Evolutionary conservation across 2,329 filamentous ascomycete genomes (phyloP).

Genomic region (Penicillium brevicompactum): DNA sequence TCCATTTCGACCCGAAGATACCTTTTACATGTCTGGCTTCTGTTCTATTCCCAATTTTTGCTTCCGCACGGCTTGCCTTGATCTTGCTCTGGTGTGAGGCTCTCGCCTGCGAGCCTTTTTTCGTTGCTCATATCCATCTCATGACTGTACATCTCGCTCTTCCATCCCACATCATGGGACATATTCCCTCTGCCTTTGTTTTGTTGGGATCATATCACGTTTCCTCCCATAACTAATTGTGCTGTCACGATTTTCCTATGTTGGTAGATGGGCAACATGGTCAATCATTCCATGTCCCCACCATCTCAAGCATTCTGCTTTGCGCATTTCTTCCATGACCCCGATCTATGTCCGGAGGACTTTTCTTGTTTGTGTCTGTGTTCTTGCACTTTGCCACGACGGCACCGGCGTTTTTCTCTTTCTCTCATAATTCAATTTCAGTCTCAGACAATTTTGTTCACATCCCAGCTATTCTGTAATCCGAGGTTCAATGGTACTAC

Average conservation of each 20-base stretch:
- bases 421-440: conserved; percentile 19
- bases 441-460: conserved; percentile 16
- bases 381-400: conserved; percentile 26
- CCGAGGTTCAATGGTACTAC: background rate
- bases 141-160: conserved; percentile 28
- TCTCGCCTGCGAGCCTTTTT: conserved; percentile 10
- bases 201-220: conserved; percentile 9
- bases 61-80: conserved; percentile 9
- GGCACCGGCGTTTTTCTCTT: conserved; percentile 28
- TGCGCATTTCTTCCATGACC: conserved; percentile 21
- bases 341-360: conserved; percentile 22
- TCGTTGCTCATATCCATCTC: conserved; percentile 14
- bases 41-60: conserved; percentile 5
- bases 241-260: conserved; percentile 38
- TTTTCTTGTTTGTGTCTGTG: conserved; percentile 9
- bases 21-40: conserved; percentile 35
- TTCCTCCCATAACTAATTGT: conserved; percentile 25
- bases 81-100: conserved; percentile 6
- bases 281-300: conserved; percentile 15
- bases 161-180: conserved; percentile 10
- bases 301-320: conserved; percentile 24
- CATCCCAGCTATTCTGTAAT: conserved; percentile 4
- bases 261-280: conserved; percentile 31
- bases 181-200: conserved; percentile 10
- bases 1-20: conserved; percentile 39